Conservation (phyloP, 352 stramenopile genomes). For the Sclerospora graminicola region DNA sequence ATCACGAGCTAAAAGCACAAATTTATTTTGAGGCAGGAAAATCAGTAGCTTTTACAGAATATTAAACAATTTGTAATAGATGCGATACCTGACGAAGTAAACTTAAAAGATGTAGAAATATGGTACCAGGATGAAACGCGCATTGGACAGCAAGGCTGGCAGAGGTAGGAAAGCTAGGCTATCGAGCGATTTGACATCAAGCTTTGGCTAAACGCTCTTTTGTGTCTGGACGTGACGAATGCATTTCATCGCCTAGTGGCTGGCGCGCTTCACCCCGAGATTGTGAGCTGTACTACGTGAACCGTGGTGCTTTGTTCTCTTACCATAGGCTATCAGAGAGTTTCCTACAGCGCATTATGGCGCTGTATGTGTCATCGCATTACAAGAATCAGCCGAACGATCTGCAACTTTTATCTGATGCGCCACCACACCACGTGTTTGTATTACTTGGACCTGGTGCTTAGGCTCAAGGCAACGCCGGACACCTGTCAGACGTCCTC, state of each 20-base stretch:
- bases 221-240: constrained; percentile 92
- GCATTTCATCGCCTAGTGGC: constrained; percentile 81
- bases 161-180: no score
- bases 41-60: no score
- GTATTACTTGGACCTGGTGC: constrained; percentile 93
- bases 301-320: constrained; percentile 98
- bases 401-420: constrained; percentile 97
- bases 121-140: no score
- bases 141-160: no score
- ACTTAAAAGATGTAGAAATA: no score
- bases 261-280: constrained; percentile 92
- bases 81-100: no score
- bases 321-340: constrained; percentile 98
- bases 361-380: constrained; percentile 97
- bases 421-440: constrained; percentile 97
- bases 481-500: constrained; percentile 94
- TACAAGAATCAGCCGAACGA: constrained; percentile 99
- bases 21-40: no score
- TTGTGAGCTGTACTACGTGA: constrained; percentile 98
- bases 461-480: constrained; percentile 83
- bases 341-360: constrained; percentile 89
- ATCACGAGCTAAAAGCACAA: no score
- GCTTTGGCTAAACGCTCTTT: constrained; percentile 93
- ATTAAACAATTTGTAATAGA: no score
- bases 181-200: no score